A percentile compares a stretch with the other conserved stretches of the same genome.
Conservation (phyloP, 208 protist genomes). For the Leptomonas seymouri region DNA sequence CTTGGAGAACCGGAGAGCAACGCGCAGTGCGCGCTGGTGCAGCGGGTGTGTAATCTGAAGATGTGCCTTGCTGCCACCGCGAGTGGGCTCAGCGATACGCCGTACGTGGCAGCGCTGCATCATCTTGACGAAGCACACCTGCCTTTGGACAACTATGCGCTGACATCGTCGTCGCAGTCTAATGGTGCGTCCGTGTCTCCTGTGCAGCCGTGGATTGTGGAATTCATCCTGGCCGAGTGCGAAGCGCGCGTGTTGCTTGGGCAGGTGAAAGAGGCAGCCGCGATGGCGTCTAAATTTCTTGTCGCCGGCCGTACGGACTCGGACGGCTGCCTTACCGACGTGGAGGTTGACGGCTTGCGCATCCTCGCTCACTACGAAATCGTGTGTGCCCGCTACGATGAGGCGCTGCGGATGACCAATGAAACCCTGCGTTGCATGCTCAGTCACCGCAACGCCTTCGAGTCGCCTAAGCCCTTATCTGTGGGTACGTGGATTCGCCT, state of each 20-base stretch:
- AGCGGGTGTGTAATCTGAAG: conserved; percentile 41
- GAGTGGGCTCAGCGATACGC: conserved; percentile 21
- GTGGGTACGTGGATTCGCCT: conserved; percentile 14
- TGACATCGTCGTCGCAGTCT: neutral
- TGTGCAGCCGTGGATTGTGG: conserved; percentile 28
- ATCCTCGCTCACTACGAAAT: conserved; percentile 15
- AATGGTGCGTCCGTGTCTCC: neutral
- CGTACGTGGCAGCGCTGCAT: conserved; percentile 23
- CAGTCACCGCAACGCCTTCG: conserved; percentile 16
- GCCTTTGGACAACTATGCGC: conserved; percentile 2
- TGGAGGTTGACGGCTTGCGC: conserved; percentile 11
- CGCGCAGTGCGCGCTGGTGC: conserved; percentile 30
- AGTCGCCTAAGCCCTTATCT: neutral
- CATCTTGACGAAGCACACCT: conserved; percentile 2
- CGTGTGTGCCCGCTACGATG: conserved; percentile 11
- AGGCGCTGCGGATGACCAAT: conserved; percentile 21
- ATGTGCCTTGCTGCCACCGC: conserved; percentile 21
- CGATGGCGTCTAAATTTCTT: conserved; percentile 32
- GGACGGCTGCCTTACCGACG: neutral
- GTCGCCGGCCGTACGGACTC: conserved; percentile 17
- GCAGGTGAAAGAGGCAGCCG: conserved; percentile 42
- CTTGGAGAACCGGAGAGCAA: conserved; percentile 43
- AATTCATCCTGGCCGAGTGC: conserved; percentile 49
- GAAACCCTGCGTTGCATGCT: conserved; percentile 12
- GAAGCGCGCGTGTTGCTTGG: conserved; percentile 45